phyloP scores from a whole-genome alignment of 192 early-diverging fungal genomes.

The Haplosporangium gracile region DNA sequence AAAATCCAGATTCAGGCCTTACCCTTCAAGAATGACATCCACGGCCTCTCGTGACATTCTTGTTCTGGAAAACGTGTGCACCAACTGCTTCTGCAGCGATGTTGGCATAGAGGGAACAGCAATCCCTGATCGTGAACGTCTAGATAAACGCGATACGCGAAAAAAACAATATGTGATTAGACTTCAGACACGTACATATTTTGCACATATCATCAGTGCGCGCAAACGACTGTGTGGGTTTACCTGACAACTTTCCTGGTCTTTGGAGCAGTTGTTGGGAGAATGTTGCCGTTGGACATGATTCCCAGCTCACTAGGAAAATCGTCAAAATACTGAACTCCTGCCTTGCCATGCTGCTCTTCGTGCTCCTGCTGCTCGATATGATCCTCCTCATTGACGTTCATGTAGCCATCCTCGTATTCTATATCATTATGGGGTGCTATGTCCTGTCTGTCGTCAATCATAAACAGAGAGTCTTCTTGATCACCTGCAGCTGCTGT shows the following conservation, averaged over 20 bases:
- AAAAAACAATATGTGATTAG: not conserved
- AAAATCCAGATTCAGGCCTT: not conserved
- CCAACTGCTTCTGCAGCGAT: conserved; percentile 40
- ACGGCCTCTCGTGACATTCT: conserved; percentile 56
- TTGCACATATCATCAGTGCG: not conserved
- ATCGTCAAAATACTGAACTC: conserved; percentile 44
- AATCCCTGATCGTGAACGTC: conserved; percentile 40
- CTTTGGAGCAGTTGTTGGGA: conserved; percentile 11
- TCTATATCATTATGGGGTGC: not conserved
- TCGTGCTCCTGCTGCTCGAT: conserved; percentile 46
- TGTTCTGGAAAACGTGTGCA: conserved; percentile 46
- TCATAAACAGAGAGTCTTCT: not conserved
- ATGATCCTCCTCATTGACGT: conserved; percentile 37
- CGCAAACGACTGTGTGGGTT: not conserved
- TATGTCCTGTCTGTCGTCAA: not conserved
- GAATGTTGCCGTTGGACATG: conserved; percentile 46
- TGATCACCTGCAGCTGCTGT: not conserved
- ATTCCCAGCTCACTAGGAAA: conserved; percentile 53
- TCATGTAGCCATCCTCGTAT: conserved; percentile 40
- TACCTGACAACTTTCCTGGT: conserved; percentile 29
- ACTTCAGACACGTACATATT: too few relatives aligned
- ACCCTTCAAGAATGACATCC: conserved; percentile 57
- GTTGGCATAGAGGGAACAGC: conserved; percentile 50
- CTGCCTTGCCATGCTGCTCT: conserved; percentile 10
- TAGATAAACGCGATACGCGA: not conserved